Base-by-base conservation (phyloP, 2,329 filamentous ascomycete genomes). In the Alternaria novae-zelandiae region DNA sequence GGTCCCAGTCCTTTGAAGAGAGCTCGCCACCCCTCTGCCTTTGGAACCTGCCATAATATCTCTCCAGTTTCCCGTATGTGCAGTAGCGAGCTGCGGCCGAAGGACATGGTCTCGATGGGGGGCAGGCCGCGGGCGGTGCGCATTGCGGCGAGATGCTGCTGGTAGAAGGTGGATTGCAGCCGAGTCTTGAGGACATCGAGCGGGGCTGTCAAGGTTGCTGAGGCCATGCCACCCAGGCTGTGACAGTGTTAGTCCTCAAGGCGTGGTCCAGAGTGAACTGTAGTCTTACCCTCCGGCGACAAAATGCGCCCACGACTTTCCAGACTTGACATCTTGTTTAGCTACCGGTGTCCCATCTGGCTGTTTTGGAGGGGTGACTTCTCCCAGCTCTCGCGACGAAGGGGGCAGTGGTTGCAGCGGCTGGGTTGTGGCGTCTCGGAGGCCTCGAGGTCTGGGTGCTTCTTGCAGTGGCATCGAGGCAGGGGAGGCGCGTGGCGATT, bases 171-270 rank as follows among this genome's bases (percentile, higher is more conserved):
- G 74, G 93, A 96, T 79, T 98, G 95, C 4, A 98, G 85, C 36
- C 95, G 89, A 11, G 95, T 98, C 80, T 97, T 97, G 54, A 98
- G 87, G 30, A 97, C 94, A 77, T 97, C 95, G 63, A 98, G 90
- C 21, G 95, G 95, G 9, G 93, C 94, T 2, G 95, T 97, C n/a
- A 97, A 82, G n/a, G 92, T 90, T 23, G 95, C 92, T 11, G 95
- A 91, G 17, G 93, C 94, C 90, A 97, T 96, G 71, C 94, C 94
- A 71, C 94, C 94, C 56, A 93, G 82, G 45, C 94, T 97, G 70
- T 65, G 41, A 23, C n/a, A n/a, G 6, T 41, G 63, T 77, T 46
- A 77, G 70, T 54, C 41, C 47, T 55, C 23, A 15, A 49, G 30
- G 36, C 9, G 25, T 25, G n/a, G 87, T 30, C 10, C 17, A n/a